Evolutionary conservation across 352 stramenopile genomes (phyloP), one percentile per base, ranked within the genome.

Genomic region (Pythium apleroticum): DNA sequence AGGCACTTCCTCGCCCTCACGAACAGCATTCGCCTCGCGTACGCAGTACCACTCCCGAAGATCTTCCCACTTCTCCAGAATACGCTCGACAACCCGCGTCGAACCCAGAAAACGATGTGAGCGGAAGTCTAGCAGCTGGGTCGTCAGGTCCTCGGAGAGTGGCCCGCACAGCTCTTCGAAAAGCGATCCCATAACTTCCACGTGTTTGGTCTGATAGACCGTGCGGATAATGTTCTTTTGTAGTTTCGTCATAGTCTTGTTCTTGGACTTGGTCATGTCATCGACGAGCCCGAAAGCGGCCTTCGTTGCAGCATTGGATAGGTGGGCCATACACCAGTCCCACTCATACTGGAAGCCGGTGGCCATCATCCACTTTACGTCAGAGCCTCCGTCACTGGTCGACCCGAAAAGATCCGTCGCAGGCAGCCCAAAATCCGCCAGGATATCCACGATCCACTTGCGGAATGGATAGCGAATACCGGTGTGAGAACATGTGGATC

Each of bases 241-340:
- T 15, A 15, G 11, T 15, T 54, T 20, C 3, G 52, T 62, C 52
- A 62, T 57, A 0, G 22, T 28, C 3, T 53, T 53, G 33, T 68
- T 62, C 27, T 58, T 68, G 7, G 52, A 68, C 1, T 68, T 31
- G 6, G 17, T 49, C 2, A 27, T 37, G 52, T 66, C 35, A 35
- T 53, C 22, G 8, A 33, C 22, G 7, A 53, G 20, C 9, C 37
- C 35, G 33, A 27, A 53, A 1, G 43, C 52, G 28, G 10, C 14
- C n/a, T 60, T 68, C 3, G 52, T 68, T 3, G 60, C 39, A 1
- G 39, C 61, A 25, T 62, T 57, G 0, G n/a, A 35, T 12, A 57
- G 20, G 27, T 69, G 63, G 0, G 48, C 33, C 0, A 64, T 1
- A 27, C 63, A 69, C 55, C 46, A 60, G 10, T 64, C 48, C 55